phyloP scores from a whole-genome alignment of 371 early-diverging fungal species.

The Syncephalastrum sp. region DNA sequence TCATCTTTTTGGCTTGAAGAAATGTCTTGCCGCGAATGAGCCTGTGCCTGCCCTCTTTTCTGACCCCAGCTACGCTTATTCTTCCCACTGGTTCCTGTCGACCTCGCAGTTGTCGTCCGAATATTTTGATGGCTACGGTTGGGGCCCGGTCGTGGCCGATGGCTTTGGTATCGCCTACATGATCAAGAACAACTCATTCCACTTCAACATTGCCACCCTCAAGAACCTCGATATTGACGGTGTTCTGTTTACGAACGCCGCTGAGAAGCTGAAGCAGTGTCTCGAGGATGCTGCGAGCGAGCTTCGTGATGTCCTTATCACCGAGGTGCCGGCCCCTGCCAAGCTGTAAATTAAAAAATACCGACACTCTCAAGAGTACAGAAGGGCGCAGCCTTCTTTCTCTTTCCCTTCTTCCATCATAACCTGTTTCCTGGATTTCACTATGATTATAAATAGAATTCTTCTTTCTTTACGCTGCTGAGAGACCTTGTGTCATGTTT shows the following conservation, averaged over 20 bases:
- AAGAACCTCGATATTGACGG: slow-evolving; percentile 50
- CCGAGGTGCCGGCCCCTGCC: slow-evolving; percentile 45
- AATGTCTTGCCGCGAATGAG: slow-evolving; percentile 66
- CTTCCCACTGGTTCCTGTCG: slow-evolving; percentile 92
- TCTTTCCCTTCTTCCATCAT: too few relatives aligned
- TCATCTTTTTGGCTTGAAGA: slow-evolving; percentile 76
- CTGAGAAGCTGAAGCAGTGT: slow-evolving; percentile 56
- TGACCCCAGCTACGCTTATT: slow-evolving; percentile 79
- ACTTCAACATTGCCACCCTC: slow-evolving; percentile 83
- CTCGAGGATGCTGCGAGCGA: slow-evolving; percentile 71
- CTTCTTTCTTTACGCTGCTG: too few relatives aligned
- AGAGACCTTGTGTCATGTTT: too few relatives aligned
- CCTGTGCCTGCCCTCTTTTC: slow-evolving; percentile 77
- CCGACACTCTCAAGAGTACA: too few relatives aligned
- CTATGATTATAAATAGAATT: too few relatives aligned
- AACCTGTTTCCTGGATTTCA: too few relatives aligned
- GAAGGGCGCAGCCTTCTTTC: too few relatives aligned
- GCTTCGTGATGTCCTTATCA: slow-evolving; percentile 67
- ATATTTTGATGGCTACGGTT: slow-evolving; percentile 90
- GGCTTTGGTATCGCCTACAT: slow-evolving; percentile 96
- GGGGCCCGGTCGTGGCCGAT: slow-evolving; percentile 96
- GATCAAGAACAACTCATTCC: slow-evolving; percentile 80
- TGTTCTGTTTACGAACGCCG: slow-evolving; percentile 36
- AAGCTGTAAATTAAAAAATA: slow-evolving; percentile 34
- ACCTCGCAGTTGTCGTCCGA: slow-evolving; percentile 92